phyloP scores from a whole-genome alignment of 2,329 filamentous ascomycete genomes.

The Colletotrichum sansevieriae region DNA sequence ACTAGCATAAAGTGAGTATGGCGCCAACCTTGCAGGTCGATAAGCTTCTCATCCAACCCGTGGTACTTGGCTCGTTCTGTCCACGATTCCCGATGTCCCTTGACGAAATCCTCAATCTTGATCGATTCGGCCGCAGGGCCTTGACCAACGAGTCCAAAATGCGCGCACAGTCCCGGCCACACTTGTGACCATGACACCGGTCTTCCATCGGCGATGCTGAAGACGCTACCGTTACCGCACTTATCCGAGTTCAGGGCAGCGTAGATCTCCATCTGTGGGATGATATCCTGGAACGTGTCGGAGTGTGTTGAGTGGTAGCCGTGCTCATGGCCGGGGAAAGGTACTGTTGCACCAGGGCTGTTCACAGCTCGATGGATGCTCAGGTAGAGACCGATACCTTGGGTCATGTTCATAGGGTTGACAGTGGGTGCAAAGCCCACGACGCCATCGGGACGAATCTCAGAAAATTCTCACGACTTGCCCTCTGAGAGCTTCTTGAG shows the following conservation, averaged over 20 bases:
- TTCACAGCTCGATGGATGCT: constrained; percentile 36
- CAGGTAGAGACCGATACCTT: constrained; percentile 41
- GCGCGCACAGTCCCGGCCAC: constrained; percentile 40
- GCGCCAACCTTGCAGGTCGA: constrained; percentile 25
- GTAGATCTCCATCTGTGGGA: constrained; percentile 42
- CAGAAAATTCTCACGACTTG: constrained; percentile 42
- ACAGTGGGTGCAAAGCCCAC: constrained; percentile 40
- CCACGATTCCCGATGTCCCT: constrained; percentile 36
- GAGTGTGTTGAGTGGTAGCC: constrained; percentile 39
- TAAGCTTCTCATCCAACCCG: constrained; percentile 24
- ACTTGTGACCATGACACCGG: constrained; percentile 39
- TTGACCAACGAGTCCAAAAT: constrained; percentile 40
- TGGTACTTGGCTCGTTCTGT: constrained; percentile 22
- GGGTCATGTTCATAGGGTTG: constrained; percentile 42
- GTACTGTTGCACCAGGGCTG: constrained; percentile 36
- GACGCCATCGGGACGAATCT: constrained; percentile 43
- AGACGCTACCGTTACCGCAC: constrained; percentile 37
- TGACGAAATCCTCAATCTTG: constrained; percentile 37
- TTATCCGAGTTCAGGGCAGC: constrained; percentile 33
- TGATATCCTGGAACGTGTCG: constrained; percentile 43
- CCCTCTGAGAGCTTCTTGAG: constrained; percentile 30
- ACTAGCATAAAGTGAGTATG: constrained; percentile 40
- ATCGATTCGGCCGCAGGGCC: neutral
- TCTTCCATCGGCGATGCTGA: constrained; percentile 41
- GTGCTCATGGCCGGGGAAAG: constrained; percentile 36